Evolutionary conservation across 2,329 filamentous ascomycete genomes (phyloP).

Genomic region (Arthrobotrys conoides): DNA sequence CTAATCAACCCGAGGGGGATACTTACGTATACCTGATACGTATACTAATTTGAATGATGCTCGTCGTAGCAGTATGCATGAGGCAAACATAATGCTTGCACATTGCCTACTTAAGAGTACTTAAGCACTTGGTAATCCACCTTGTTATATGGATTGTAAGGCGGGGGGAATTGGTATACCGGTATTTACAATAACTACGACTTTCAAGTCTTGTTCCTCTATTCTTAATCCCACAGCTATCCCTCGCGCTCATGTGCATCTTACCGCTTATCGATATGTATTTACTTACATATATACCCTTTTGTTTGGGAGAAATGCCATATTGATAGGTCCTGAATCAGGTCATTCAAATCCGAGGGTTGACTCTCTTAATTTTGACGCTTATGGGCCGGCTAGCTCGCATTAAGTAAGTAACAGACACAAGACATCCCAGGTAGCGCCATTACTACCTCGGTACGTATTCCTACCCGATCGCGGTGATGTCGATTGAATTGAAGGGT

Average conservation of each 20-base stretch:
- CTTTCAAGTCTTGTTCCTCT: not conserved
- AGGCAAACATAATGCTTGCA: not conserved
- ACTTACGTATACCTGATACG: too few species aligned
- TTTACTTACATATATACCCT: not conserved
- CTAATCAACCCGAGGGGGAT: not conserved
- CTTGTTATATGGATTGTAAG: too few species aligned
- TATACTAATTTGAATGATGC: too few species aligned
- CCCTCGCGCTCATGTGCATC: too few species aligned
- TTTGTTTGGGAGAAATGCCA: not conserved
- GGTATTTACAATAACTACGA: not conserved
- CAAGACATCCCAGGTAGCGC: not conserved
- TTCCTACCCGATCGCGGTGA: not conserved
- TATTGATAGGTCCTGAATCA: not conserved
- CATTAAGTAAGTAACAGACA: not conserved
- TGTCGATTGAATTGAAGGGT: not conserved
- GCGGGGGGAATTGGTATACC: too few species aligned
- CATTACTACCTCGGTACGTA: slow-evolving; percentile 4
- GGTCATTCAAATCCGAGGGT: not conserved
- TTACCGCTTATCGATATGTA: not conserved
- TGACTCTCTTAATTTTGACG: not conserved
- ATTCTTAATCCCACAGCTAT: not conserved
- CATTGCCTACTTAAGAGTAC: too few species aligned
- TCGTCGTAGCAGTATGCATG: not conserved
- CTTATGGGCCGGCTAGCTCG: not conserved
- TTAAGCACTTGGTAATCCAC: too few species aligned